Conservation (phyloP, 129 eudicot genomes). For the Chrysanthemum makinoi region DNA sequence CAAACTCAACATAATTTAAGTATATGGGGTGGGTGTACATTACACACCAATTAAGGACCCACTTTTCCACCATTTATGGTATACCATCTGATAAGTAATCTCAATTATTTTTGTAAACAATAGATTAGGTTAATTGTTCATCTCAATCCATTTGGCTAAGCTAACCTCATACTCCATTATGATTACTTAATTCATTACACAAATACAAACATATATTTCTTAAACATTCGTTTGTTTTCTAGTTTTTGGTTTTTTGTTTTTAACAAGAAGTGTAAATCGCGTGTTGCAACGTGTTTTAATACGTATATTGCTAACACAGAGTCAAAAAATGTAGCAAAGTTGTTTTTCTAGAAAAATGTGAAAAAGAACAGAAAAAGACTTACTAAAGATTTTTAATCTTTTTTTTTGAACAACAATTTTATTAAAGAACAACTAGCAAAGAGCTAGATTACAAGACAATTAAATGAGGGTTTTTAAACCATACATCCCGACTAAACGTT, state of each 20-base stretch:
- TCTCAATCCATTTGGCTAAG: constrained; percentile 21
- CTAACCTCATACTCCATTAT: constrained; percentile 32
- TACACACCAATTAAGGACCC: constrained; percentile 33
- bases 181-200: not conserved
- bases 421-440: no score
- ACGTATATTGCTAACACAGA: no score
- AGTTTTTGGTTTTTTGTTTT: not conserved
- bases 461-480: no score
- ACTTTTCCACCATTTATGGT: constrained; percentile 28
- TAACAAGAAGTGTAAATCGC: not conserved
- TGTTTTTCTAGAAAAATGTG: no score
- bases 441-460: no score
- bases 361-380: no score
- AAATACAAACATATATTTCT: not conserved
- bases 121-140: constrained; percentile 10
- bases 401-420: no score
- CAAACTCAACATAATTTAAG: constrained; percentile 20
- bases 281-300: no score
- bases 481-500: no score
- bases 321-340: no score
- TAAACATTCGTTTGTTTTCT: not conserved
- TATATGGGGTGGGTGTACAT: constrained; percentile 37
- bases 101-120: not conserved
- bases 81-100: constrained; percentile 20
- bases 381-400: no score